Base-by-base conservation (phyloP, 805 yeast genomes). In the Torulaspora quercuum region DNA sequence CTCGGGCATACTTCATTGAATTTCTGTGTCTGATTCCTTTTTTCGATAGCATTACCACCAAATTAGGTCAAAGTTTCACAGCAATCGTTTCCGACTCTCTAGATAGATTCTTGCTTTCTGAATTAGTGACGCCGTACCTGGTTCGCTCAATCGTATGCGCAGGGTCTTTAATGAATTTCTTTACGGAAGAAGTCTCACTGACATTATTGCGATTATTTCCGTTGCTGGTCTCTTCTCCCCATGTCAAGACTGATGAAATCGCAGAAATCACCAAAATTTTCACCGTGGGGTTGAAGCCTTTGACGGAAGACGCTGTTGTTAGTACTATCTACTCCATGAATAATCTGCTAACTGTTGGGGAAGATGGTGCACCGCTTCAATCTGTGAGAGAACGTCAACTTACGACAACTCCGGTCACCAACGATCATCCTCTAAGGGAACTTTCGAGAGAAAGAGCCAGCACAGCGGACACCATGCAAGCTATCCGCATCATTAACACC, bases 251-350 rank as follows among this genome's bases (percentile, higher is more conserved):
- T 3, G 58, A 55, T 0, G 64, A 74, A 27, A 80, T 87, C 25
- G 56, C 65, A 29, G 62, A 66, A 5, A 70, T 80, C 2, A 73
- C 92, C 1, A 59, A 63, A 36, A 64, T 75, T 23, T 74, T 88
- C 24, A 82, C 89, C 0, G 58, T 73, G 32, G 87, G 89, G 3
- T 67, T 85, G 47, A 75, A 73, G 39, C 74, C 76, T 6, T 66
- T 83, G 35, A 76, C 88, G 12, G 90, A 87, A 53, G 96, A 88
- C 54, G 76, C 85, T 1, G 79, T 83, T 14, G 84, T 88, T 6
- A 80, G 95, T 6, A 75, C 90, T 1, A 78, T 92, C 34, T 92
- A 92, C 61, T 79, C 94, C 0, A 69, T 90, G 45, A 77, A 84
- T 12, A 92, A 92, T 55, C 59, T 83, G 41, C 63, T 90, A 20